A percentile compares a stretch with the other conserved stretches of the same genome.
These are phyloP conservation scores for Fusarium setosum DNA, from an alignment of 2,329 filamentous ascomycete genomes.

Conservation along the genomic window DNA sequence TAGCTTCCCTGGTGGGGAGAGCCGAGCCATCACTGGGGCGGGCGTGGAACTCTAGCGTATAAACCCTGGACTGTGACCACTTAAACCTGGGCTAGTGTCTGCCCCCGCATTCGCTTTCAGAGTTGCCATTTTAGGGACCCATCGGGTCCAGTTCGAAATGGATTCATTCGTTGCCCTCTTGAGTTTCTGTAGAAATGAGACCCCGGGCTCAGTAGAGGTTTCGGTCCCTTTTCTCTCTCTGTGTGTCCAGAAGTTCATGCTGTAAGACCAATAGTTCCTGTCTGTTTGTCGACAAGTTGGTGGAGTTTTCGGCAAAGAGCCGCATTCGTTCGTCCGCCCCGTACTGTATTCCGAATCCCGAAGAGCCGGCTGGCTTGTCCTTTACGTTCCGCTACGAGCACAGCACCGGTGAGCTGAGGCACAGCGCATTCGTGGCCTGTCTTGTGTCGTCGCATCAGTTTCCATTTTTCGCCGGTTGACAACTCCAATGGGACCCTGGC, in stretches of 20 bases:
- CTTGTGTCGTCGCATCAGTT: conserved; percentile 2
- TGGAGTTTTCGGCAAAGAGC: conserved; percentile 21
- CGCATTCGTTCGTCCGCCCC: conserved; percentile 1
- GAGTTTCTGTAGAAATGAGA: conserved; percentile 28
- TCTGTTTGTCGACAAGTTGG: conserved; percentile 6
- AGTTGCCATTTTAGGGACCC: conserved; percentile 10
- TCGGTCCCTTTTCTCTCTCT: conserved; percentile 25
- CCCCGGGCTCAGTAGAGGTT: conserved; percentile 16
- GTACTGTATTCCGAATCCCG: not conserved
- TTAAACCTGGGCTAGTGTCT: conserved; percentile 21
- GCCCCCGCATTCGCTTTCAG: conserved; percentile 31
- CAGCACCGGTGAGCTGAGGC: not conserved
- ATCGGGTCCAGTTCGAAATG: not conserved
- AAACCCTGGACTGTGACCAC: conserved; percentile 27
- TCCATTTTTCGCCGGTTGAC: conserved; percentile 20
- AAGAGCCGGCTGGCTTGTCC: conserved; percentile 1
- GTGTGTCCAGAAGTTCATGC: not conserved
- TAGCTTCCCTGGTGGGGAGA: conserved; percentile 15
- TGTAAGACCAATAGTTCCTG: conserved; percentile 4
- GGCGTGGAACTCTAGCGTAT: conserved; percentile 4
- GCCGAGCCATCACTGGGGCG: conserved; percentile 20
- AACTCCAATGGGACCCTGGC: conserved; percentile 24
- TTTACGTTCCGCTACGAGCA: too few species aligned
- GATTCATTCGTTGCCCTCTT: conserved; percentile 14
- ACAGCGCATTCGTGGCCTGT: conserved; percentile 12